These are phyloP conservation scores for Vaccinium darrowii DNA, from an alignment of 148 eudicot genomes.

Conservation along the genomic window DNA sequence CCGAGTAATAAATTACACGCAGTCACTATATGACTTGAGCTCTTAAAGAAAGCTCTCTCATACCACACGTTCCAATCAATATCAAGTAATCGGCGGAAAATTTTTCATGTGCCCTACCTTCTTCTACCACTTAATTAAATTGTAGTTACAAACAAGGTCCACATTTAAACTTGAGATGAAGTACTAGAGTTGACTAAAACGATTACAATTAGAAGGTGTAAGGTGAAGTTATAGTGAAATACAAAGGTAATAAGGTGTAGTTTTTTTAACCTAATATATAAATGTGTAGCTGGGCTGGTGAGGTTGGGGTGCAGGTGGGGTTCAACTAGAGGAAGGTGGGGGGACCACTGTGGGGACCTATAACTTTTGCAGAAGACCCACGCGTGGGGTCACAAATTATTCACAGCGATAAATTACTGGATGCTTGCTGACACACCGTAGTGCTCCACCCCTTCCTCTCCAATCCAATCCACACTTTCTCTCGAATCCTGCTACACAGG, in stretches of 20 bases:
- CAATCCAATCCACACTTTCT: too few relatives aligned
- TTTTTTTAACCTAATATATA: neutral
- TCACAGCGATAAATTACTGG: neutral
- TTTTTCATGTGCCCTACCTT: neutral
- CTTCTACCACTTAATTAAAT: neutral
- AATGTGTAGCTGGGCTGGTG: neutral
- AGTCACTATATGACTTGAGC: neutral
- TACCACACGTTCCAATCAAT: neutral
- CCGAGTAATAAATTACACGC: neutral
- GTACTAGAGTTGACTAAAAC: neutral
- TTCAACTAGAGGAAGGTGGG: neutral
- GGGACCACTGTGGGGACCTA: neutral
- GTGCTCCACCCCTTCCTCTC: too few relatives aligned
- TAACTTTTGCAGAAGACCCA: neutral
- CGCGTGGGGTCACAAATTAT: neutral
- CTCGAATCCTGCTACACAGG: too few relatives aligned
- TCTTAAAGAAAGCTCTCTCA: neutral
- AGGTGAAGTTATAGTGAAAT: neutral
- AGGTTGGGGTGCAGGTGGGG: neutral
- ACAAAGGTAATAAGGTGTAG: neutral
- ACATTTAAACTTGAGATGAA: neutral
- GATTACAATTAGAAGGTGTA: neutral
- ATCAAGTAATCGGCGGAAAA: neutral
- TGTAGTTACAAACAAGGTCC: neutral
- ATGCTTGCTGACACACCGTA: neutral